Evolutionary conservation across 192 early-diverging fungal genomes (phyloP), one percentile per base, ranked within the genome.

Genomic region (Gamsiella multidivaricata): DNA sequence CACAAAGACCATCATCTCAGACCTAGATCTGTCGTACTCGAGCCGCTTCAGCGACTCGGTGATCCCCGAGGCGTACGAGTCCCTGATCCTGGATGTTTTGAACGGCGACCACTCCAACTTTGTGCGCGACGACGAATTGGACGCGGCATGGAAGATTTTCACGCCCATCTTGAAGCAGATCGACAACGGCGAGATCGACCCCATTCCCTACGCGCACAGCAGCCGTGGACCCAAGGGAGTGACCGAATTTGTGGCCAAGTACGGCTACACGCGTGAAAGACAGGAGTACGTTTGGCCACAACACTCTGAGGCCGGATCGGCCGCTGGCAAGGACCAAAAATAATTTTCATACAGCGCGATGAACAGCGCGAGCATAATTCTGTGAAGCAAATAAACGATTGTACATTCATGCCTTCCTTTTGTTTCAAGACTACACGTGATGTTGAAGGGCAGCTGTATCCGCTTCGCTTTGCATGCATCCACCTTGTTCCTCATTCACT

Each of bases 61-160:
- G 82, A 99, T 99, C 79, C 97, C 97, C 29, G 97, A 99, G 72
- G 97, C 97, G 12, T 99, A 99, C 76, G 96, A 97, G 61, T 89
- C 94, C n/a, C 84, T 99, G 52, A 94, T 99, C 61, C 85, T 98
- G 29, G 97, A 98, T 63, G 91, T 93, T 8, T 78, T 99, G 29
- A 91, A 91, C 43, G 95, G 94, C 36, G 97, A 97, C 68, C 95
- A 98, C 72, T 91, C 91, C 58, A 97, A 97, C 87, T 97, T 99
- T 92, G 94, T 97, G 33, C 87, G 93, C 46, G 87, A 90, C 71
- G 94, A 95, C 80, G 95, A 96, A 85, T 84, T 99, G 22, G 96
- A 96, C 70, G 94, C 91, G 61, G 96, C 97, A 4, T 99, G 97
- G 97, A 92, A 93, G 80, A 96, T 99, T 51, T 98, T 99, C 73